phyloP scores from a whole-genome alignment of 1,284 basidiomycete species.

The Neolentinus lepideus region DNA sequence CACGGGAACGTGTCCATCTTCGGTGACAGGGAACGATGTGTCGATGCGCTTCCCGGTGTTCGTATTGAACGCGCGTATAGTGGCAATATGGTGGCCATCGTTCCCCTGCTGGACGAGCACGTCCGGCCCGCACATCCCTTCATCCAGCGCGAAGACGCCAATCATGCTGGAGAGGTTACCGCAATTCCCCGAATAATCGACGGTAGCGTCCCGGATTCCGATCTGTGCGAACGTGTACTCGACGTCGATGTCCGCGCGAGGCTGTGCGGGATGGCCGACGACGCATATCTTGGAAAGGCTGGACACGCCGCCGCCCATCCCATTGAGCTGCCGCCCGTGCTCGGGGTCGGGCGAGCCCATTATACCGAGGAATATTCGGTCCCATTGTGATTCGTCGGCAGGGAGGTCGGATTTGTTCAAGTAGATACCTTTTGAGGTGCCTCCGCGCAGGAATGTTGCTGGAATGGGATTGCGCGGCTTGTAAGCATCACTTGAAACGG shows the following conservation, averaged over 20 bases:
- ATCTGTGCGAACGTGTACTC: slow-evolving; percentile 60
- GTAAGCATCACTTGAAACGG: not conserved
- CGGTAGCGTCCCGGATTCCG: slow-evolving; percentile 44
- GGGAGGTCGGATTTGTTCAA: slow-evolving; percentile 49
- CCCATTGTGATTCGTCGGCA: slow-evolving; percentile 40
- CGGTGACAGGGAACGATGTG: slow-evolving; percentile 52
- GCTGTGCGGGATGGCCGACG: slow-evolving; percentile 40
- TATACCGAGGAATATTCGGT: slow-evolving; percentile 60
- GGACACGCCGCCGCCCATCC: slow-evolving; percentile 77
- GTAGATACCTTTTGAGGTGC: slow-evolving; percentile 77
- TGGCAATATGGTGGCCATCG: slow-evolving; percentile 18
- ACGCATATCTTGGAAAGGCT: slow-evolving; percentile 79
- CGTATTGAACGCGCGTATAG: slow-evolving; percentile 55
- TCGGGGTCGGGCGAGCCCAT: slow-evolving; percentile 80
- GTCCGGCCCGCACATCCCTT: slow-evolving; percentile 38
- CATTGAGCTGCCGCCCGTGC: slow-evolving; percentile 73
- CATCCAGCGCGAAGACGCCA: slow-evolving; percentile 60
- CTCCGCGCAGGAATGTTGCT: slow-evolving; percentile 62
- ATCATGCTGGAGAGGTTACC: slow-evolving; percentile 65
- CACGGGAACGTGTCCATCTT: slow-evolving; percentile 23
- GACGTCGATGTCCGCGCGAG: slow-evolving; percentile 35
- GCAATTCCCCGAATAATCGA: slow-evolving; percentile 66
- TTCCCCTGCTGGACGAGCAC: slow-evolving; percentile 7
- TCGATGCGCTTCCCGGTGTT: slow-evolving; percentile 64
- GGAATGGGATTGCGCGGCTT: slow-evolving; percentile 36